phyloP scores from a whole-genome alignment of 2,329 filamentous ascomycete genomes.

The Blastomyces parvus region DNA sequence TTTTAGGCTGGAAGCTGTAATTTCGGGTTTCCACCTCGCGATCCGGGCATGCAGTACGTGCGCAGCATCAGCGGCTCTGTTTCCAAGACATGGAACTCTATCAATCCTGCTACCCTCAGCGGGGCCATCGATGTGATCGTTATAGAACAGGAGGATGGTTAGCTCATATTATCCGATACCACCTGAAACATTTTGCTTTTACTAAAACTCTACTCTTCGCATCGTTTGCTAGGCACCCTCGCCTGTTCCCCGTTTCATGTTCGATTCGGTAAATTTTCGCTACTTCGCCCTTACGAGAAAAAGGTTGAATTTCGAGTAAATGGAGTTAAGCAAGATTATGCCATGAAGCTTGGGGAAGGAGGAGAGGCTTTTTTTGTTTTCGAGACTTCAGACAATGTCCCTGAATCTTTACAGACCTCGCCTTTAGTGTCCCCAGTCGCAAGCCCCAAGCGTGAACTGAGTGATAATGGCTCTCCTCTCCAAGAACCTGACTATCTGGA shows the following conservation, averaged over 20 bases:
- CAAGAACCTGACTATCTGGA: conserved; percentile 45
- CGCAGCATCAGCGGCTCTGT: conserved; percentile 90
- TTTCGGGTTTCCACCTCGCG: background rate
- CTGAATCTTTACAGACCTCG: conserved; percentile 88
- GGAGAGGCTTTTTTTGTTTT: conserved; percentile 99
- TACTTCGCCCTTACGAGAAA: conserved; percentile 90
- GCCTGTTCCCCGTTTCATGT: conserved; percentile 97
- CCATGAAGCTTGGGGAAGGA: conserved; percentile 96
- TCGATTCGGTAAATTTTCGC: conserved; percentile 95
- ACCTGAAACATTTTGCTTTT: background rate
- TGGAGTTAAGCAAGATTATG: conserved; percentile 78
- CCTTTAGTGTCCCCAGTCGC: conserved; percentile 82
- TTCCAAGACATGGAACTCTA: conserved; percentile 98
- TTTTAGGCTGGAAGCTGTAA: background rate
- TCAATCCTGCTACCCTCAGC: conserved; percentile 94
- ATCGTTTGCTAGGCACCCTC: conserved; percentile 46
- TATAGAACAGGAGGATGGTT: conserved; percentile 89
- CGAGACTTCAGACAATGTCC: conserved; percentile 83
- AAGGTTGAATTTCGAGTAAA: conserved; percentile 99
- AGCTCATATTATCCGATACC: conserved; percentile 18
- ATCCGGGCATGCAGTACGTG: conserved; percentile 79
- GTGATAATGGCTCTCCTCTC: conserved; percentile 28
- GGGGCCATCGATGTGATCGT: conserved; percentile 99
- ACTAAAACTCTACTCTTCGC: conserved; percentile 11
- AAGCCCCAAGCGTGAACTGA: conserved; percentile 51